These are phyloP conservation scores for Marchantia paleacea DNA, from an alignment of 225 moss, liverwort and hornwort species.

Conservation along the genomic window DNA sequence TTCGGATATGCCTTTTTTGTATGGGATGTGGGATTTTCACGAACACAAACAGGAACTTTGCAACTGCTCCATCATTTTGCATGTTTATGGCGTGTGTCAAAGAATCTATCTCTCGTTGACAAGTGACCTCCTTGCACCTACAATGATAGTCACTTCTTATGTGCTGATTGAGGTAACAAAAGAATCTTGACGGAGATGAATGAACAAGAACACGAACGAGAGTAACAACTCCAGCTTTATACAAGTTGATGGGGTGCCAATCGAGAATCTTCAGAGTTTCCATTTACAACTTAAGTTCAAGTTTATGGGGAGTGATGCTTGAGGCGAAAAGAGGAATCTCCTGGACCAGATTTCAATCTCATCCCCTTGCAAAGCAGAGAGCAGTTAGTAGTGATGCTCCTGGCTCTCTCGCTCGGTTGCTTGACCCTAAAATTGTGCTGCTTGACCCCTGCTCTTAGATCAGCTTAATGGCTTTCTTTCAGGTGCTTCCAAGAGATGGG, in stretches of 20 bases:
- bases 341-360: conserved; percentile 4
- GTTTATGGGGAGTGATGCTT: conserved; percentile 5
- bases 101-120: conserved; percentile 1
- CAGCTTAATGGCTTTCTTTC: too few relatives aligned
- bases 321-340: not conserved
- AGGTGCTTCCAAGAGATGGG: not conserved
- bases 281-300: not conserved
- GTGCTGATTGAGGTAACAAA: not conserved
- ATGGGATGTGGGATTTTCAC: not conserved
- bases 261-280: not conserved
- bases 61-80: conserved; percentile 3
- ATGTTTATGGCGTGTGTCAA: conserved; percentile 7
- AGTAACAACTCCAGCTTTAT: not conserved
- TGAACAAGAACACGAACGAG: too few relatives aligned
- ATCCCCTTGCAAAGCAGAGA: not conserved
- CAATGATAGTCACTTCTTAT: not conserved
- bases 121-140: not conserved
- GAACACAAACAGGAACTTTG: not conserved
- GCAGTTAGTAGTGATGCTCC: not conserved
- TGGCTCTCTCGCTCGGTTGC: too few relatives aligned
- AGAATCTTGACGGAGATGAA: not conserved
- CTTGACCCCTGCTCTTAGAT: not conserved
- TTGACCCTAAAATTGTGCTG: not conserved
- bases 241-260: conserved; percentile 5
- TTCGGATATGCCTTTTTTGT: not conserved